Evolutionary conservation across 495 filamentous ascomycete species (phyloP).

Genomic region (Beverwykella pulmonaria): DNA sequence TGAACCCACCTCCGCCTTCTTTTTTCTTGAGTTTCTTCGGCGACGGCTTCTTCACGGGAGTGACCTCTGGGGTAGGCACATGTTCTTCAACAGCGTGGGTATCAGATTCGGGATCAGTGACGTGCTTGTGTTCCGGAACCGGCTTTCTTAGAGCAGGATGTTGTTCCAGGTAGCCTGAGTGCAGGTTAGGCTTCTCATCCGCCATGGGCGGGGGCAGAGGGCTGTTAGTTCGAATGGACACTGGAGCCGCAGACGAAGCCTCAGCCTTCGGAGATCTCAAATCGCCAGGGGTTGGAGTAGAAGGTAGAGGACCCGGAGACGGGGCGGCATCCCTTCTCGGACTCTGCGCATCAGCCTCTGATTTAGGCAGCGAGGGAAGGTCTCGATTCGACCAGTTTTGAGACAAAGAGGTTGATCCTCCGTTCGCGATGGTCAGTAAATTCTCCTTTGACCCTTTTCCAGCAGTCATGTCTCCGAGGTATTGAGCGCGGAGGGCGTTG

Average conservation of each 20-base stretch:
- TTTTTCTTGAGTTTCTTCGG: slow-evolving; percentile 61
- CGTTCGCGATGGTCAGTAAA: slow-evolving; percentile 34
- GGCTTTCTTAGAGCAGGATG: slow-evolving; percentile 46
- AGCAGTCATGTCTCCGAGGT: slow-evolving; percentile 70
- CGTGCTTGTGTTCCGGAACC: slow-evolving; percentile 23
- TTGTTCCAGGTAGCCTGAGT: slow-evolving; percentile 28
- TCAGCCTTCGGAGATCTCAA: slow-evolving; percentile 18
- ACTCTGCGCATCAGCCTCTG: slow-evolving; percentile 10
- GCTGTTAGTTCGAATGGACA: slow-evolving; percentile 16
- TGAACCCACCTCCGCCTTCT: slow-evolving; percentile 54
- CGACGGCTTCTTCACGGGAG: slow-evolving; percentile 29
- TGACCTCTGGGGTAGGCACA: slow-evolving; percentile 1
- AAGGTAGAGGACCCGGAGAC: slow-evolving; percentile 27
- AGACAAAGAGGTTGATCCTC: slow-evolving; percentile 20
- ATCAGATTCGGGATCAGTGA: slow-evolving; percentile 6
- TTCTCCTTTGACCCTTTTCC: slow-evolving; percentile 57
- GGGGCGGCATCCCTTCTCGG: slow-evolving; percentile 15
- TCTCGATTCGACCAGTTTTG: slow-evolving; percentile 34
- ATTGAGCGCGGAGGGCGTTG: slow-evolving; percentile 75
- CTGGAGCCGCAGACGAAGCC: slow-evolving; percentile 25
- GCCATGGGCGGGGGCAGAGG: slow-evolving; percentile 3
- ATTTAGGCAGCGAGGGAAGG: slow-evolving; percentile 38
- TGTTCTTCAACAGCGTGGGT: not conserved
- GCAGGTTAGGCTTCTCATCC: slow-evolving; percentile 41
- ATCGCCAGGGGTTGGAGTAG: slow-evolving; percentile 9